Evolutionary conservation across 768 basidiomycete species (phyloP).

Genomic region (Naganishia antarctica): DNA sequence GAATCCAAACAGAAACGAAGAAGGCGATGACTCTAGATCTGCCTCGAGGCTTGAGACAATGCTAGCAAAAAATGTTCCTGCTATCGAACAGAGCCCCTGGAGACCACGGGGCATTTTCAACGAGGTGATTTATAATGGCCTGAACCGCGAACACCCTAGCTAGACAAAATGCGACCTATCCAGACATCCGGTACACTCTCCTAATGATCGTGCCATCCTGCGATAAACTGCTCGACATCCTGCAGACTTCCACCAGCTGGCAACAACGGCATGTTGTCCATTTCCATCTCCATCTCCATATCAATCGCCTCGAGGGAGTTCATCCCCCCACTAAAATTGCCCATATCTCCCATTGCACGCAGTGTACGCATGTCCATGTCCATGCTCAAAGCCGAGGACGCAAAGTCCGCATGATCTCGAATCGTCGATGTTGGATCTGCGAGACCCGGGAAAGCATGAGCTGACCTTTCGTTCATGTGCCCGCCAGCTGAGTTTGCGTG

Average conservation of each 20-base stretch:
- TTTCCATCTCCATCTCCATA: slow-evolving; percentile 42
- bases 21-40: too few species aligned
- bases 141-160: too few species aligned
- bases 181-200: too few species aligned
- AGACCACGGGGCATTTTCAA: too few species aligned
- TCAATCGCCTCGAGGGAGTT: slow-evolving; percentile 53
- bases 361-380: slow-evolving; percentile 13
- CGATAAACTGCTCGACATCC: slow-evolving; percentile 24
- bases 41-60: too few species aligned
- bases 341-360: slow-evolving; percentile 5
- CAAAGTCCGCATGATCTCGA: slow-evolving; percentile 13
- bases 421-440: neutral
- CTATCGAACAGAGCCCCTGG: too few species aligned
- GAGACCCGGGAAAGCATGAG: neutral
- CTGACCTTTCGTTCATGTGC: neutral
- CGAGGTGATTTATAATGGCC: too few species aligned
- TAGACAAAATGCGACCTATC: too few species aligned
- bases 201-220: slow-evolving; percentile 20
- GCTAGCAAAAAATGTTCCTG: too few species aligned
- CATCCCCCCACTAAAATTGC: slow-evolving; percentile 37
- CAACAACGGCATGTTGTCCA: slow-evolving; percentile 29
- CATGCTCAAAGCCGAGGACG: slow-evolving; percentile 10
- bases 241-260: slow-evolving; percentile 12
- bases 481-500: neutral
- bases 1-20: too few species aligned